Evolutionary conservation across 305 asterid species (phyloP), one percentile per base, ranked within the genome.

Genomic region (Fraxinus sp.): DNA sequence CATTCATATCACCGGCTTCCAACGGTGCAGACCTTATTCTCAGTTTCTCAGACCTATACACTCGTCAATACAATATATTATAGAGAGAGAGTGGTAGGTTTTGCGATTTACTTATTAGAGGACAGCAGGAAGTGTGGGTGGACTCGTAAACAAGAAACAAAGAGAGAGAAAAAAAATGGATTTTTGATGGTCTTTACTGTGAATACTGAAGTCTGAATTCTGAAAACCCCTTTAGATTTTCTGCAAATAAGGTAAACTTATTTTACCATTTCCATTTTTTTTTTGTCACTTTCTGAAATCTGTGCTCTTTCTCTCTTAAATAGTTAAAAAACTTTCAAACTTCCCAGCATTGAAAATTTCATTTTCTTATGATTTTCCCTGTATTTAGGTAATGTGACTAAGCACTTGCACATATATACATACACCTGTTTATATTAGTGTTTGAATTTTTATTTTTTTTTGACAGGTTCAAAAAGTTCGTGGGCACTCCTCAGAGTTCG

Each of bases 231-330:
- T 52, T 78, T 57, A 76, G 85, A 80, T 81, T 80, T 84, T 82
- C 89, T 89, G 41, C 89, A 88, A 85, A 88, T 80, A 86, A 86
- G 91, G 88, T 83, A 78, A 83, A 80, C 64, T 81, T 26, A 14
- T 76, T 81, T 75, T 78, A 49, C 81, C 30, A 81, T 64, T 79
- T 82, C 68, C 82, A 72, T 80, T 72, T 62, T 46, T 52, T 52
- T 52, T 77, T 66, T 33, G 28, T 46, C 83, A 73, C 80, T 79
- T 87, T 82, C 83, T 79, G 81, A 78, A 82, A 83, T 79, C 79
- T 18, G 79, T 75, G 72, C 22, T 70, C 75, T 70, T 7, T 49
- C 62, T 46, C 81, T 52, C 86, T 83, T 30, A 36, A 83, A 32
- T 71, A 33, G 33, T 75, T 68, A 30, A 78, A 81, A 79, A 79